Conservation (phyloP, 768 basidiomycete genomes). For the Boletus rufocinnamomeus region DNA sequence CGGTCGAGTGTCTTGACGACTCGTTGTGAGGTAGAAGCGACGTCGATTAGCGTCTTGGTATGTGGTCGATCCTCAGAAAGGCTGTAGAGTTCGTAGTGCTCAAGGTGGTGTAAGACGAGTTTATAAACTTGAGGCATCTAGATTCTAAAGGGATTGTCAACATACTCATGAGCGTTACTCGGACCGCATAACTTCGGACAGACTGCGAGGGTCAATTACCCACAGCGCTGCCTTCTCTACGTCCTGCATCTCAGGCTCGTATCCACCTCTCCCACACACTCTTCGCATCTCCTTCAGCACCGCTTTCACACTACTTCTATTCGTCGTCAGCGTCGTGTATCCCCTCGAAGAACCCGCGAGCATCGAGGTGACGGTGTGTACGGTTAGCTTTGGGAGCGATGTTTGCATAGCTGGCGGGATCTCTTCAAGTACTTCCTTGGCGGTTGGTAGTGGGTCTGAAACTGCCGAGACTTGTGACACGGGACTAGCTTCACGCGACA, state of each 20-base stretch:
- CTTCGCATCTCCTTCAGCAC: slow-evolving; percentile 67
- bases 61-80: too few species aligned
- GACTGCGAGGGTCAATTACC: slow-evolving; percentile 77
- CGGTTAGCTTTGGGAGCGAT: slow-evolving; percentile 62
- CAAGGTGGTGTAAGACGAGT: too few species aligned
- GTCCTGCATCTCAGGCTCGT: slow-evolving; percentile 19
- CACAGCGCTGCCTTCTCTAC: slow-evolving; percentile 52
- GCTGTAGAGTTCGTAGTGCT: too few species aligned
- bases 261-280: slow-evolving; percentile 7
- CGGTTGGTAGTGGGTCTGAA: neutral
- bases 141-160: neutral
- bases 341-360: slow-evolving; percentile 64
- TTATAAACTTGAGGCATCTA: too few species aligned
- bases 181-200: slow-evolving; percentile 23
- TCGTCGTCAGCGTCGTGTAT: slow-evolving; percentile 90
- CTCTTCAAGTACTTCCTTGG: slow-evolving; percentile 29
- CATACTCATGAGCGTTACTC: neutral
- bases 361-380: slow-evolving; percentile 77
- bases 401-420: slow-evolving; percentile 57
- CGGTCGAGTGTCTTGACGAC: too few species aligned
- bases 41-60: neutral
- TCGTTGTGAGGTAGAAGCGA: neutral
- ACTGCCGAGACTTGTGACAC: neutral
- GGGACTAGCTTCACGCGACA: slow-evolving; percentile 43
- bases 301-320: slow-evolving; percentile 73